Conservation (phyloP, 2,329 filamentous ascomycete species). For the Aspergillus proliferans region DNA sequence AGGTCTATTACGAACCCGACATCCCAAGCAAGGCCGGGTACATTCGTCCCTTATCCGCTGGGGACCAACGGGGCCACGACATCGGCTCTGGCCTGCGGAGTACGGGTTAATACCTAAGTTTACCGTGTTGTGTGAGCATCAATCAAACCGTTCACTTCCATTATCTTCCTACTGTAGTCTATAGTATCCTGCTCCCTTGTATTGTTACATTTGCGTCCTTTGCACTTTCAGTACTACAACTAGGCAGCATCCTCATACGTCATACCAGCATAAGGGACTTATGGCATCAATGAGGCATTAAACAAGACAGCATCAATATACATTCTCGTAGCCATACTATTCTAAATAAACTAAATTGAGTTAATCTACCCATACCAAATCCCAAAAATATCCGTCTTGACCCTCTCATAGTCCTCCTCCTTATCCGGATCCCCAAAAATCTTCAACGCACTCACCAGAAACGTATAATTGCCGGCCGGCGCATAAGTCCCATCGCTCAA, state of each 20-base stretch:
- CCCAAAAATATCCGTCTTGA: constrained; percentile 5
- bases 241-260: too few relatives aligned
- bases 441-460: constrained; percentile 12
- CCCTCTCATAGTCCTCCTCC: constrained; percentile 6
- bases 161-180: too few relatives aligned
- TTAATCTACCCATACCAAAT: neutral
- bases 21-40: neutral
- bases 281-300: too few relatives aligned
- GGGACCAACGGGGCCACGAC: neutral
- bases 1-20: neutral
- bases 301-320: too few relatives aligned
- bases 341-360: neutral
- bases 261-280: too few relatives aligned
- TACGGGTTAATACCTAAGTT: too few relatives aligned
- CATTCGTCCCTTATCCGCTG: neutral
- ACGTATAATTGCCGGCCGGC: constrained; percentile 7
- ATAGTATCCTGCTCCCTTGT: neutral
- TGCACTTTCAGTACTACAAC: too few relatives aligned
- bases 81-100: neutral
- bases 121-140: too few relatives aligned
- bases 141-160: too few relatives aligned
- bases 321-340: too few relatives aligned
- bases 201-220: too few relatives aligned
- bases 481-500: constrained; percentile 8
- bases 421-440: constrained; percentile 10